Base-by-base conservation (phyloP, 306 rosid genomes). In the Chamaecrista fasciculata region DNA sequence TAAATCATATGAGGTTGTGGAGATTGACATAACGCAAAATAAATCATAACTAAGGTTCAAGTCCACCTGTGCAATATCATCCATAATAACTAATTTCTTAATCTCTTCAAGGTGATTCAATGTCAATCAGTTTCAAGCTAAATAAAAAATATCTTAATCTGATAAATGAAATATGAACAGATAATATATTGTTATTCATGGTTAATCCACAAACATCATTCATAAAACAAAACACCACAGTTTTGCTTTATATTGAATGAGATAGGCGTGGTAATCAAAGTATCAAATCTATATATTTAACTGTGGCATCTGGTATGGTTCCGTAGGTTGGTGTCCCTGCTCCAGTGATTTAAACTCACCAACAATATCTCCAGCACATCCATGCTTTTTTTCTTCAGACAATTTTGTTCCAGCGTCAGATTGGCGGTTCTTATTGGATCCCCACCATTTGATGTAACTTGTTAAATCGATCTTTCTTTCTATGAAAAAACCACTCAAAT, bases 51-150 rank as follows among this genome's bases (percentile, higher is more conserved):
- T 72, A 91, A 76, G 7, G 89, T 52, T 82, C 84, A 88, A 70
- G 97, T 88, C 97, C 97, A 91, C 84, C 97, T 91, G 89, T 39
- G 43, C 34, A 43, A 64, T n/a, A n/a, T n/a, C n/a, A n/a, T n/a
- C n/a, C n/a, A n/a, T n/a, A n/a, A n/a, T n/a, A n/a, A n/a, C n/a
- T n/a, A n/a, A n/a, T n/a, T n/a, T n/a, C n/a, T n/a, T n/a, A n/a
- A n/a, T n/a, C n/a, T n/a, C n/a, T n/a, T n/a, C n/a, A n/a, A n/a
- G n/a, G n/a, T n/a, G n/a, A n/a, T n/a, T 33, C 37, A 2, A 33
- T 33, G 37, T 33, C 5, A 33, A 33, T 34, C 57, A 37, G 49
- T 56, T 55, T 59, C 15, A 52, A 43, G 56, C 55, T 43, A n/a
- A 14, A 46, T 3, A 33, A 33, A 33, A 33, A n/a, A n/a, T n/a